Percentiles rank a stretch among this genome's conserved stretches.
phyloP scores from a whole-genome alignment of 2,329 filamentous ascomycete genomes.

The Diaporthe ampelina region DNA sequence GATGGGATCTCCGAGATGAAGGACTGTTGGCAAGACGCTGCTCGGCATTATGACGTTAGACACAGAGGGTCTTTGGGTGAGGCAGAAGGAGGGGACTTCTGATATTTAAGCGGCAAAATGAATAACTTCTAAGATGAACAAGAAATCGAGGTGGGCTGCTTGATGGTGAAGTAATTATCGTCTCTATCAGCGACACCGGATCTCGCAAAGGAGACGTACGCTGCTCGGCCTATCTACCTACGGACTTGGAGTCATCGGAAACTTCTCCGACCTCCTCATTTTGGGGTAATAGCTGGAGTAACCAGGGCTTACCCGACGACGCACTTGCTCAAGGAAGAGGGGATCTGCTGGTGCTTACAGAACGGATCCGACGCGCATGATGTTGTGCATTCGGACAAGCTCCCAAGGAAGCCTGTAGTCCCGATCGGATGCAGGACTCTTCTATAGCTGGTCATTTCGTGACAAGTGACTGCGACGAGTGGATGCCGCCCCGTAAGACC shows the following conservation, averaged over 20 bases:
- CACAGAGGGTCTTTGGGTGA: not conserved
- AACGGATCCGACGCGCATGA: constrained; percentile 2
- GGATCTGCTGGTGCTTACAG: not conserved
- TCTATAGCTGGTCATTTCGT: not conserved
- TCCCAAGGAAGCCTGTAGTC: not conserved
- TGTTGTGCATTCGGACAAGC: not conserved
- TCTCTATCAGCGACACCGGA: not conserved
- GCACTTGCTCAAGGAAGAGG: not conserved
- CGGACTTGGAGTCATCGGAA: constrained; percentile 3
- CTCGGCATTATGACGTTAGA: not conserved
- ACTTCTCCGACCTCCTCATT: not conserved
- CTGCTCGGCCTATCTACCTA: not conserved
- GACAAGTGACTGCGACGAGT: not conserved
- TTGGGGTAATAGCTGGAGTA: not conserved
- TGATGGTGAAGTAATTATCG: not conserved
- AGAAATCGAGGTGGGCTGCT: no score
- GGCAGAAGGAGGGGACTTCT: not conserved
- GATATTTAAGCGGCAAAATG: not conserved
- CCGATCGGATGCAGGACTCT: not conserved
- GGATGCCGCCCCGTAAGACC: not conserved
- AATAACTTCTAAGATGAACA: no score
- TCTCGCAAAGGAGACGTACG: not conserved
- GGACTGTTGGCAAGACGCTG: constrained; percentile 45
- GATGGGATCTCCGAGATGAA: constrained; percentile 52
- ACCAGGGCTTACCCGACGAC: not conserved